Percentiles rank a stretch among this genome's conserved stretches.
Evolutionary conservation across 164 flowering plant species (phyloP).

Genomic region (Dillenia turbinata): DNA sequence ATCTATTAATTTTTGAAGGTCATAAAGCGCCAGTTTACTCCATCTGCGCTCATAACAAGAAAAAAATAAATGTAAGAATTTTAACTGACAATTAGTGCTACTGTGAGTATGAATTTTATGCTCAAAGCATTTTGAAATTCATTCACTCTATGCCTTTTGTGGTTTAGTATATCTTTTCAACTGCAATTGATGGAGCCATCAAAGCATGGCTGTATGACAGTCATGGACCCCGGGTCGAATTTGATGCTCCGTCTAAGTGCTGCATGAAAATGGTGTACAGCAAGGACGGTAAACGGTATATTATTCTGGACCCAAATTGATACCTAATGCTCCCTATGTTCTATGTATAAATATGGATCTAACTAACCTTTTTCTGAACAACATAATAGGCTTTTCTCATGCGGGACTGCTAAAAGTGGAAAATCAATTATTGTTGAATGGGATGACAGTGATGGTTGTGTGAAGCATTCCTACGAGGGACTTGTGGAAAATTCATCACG

Average conservation of each 20-base stretch:
- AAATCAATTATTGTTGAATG: slow-evolving; percentile 64
- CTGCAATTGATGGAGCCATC: slow-evolving; percentile 66
- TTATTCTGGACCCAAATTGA: slow-evolving; percentile 2
- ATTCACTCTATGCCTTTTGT: slow-evolving; percentile 9
- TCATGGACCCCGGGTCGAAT: slow-evolving; percentile 51
- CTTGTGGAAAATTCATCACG: slow-evolving; percentile 38
- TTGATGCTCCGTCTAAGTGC: slow-evolving; percentile 68
- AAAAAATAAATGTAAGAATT: slow-evolving; percentile 44
- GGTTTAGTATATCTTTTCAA: slow-evolving; percentile 64
- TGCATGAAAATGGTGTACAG: slow-evolving; percentile 61
- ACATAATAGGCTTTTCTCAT: slow-evolving; percentile 57
- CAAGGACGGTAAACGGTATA: slow-evolving; percentile 52
- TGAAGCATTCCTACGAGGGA: slow-evolving; percentile 50
- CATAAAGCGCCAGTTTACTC: slow-evolving; percentile 70
- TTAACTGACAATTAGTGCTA: background rate
- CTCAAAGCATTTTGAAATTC: background rate
- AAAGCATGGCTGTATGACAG: slow-evolving; percentile 73
- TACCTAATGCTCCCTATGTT: background rate
- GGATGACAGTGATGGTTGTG: slow-evolving; percentile 66
- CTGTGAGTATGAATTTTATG: background rate
- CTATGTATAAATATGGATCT: no score
- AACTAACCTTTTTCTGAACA: background rate
- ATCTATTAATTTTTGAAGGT: slow-evolving; percentile 56
- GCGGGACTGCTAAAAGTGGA: slow-evolving; percentile 73
- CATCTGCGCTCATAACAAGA: slow-evolving; percentile 61